These are phyloP conservation scores for Verticillium dahliae DNA, from an alignment of 2,329 filamentous ascomycete genomes.

Conservation along the genomic window DNA sequence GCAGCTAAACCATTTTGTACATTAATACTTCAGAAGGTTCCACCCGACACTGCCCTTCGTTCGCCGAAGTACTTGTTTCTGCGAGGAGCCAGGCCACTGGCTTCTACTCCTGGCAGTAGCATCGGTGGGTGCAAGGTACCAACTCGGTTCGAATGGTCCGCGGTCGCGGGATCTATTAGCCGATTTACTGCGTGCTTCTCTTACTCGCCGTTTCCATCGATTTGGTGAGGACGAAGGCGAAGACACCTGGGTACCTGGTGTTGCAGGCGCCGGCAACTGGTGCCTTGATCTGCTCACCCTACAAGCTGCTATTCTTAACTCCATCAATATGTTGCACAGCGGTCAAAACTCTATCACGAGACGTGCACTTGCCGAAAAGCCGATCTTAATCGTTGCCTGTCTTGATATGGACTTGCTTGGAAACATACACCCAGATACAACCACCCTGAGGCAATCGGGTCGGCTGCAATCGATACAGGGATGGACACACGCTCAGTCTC, in stretches of 20 bases:
- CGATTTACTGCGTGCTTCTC: neutral
- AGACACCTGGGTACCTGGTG: neutral
- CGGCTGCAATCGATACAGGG: neutral
- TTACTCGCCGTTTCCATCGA: neutral
- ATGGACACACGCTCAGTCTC: slow-evolving; percentile 3
- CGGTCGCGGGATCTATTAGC: neutral
- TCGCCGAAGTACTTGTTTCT: neutral
- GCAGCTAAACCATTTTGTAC: slow-evolving; percentile 1
- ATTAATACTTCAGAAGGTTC: slow-evolving; percentile 5
- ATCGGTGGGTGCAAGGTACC: neutral
- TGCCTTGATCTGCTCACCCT: neutral
- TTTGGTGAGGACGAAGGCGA: neutral
- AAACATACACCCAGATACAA: neutral
- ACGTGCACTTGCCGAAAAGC: neutral
- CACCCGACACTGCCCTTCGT: slow-evolving; percentile 6
- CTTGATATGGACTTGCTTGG: neutral
- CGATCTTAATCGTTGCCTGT: neutral
- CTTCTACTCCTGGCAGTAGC: neutral
- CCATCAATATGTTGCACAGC: neutral
- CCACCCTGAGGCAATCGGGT: neutral
- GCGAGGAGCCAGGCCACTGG: neutral
- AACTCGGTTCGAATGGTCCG: neutral
- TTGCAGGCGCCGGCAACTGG: neutral
- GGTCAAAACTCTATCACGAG: neutral
- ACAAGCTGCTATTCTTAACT: neutral